Conservation (phyloP, 2,329 filamentous ascomycete species). For the Penicillium sp. region DNA sequence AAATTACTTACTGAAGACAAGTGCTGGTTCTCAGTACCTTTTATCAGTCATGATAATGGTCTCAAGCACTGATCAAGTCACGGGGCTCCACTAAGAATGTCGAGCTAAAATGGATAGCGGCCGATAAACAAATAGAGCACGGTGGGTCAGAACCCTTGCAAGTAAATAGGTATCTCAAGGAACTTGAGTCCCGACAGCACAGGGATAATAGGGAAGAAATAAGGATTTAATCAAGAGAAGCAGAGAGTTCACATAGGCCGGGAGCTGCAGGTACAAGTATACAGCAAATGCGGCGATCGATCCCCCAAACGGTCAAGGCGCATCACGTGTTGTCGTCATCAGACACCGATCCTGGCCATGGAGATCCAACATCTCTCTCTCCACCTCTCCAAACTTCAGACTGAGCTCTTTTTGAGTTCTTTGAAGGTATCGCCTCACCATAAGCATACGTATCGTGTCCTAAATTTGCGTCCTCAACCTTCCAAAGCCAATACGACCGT, state of each 20-base stretch:
- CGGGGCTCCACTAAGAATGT: not conserved
- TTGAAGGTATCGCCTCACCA: not conserved
- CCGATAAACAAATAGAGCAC: not conserved
- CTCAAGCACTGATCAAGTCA: not conserved
- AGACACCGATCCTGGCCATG: constrained; percentile 10
- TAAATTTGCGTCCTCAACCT: not conserved
- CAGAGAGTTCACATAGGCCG: not conserved
- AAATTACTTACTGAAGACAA: too few relatives aligned
- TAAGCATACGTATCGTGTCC: not conserved
- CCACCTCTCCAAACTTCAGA: not conserved
- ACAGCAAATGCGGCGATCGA: not conserved
- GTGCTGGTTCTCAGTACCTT: too few relatives aligned
- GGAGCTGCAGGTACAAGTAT: not conserved
- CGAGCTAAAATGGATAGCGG: not conserved
- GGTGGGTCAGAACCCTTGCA: not conserved
- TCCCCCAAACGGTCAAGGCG: constrained; percentile 3
- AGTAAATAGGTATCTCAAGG: not conserved
- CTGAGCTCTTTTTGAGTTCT: not conserved
- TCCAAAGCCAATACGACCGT: not conserved
- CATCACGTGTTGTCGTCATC: constrained; percentile 22
- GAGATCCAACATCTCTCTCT: constrained; percentile 3
- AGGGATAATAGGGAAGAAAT: not conserved
- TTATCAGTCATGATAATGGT: not conserved
- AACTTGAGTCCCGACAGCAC: not conserved
- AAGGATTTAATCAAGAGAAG: not conserved